phyloP scores from a whole-genome alignment of 208 protist genomes.

The Wallacemonas sp. region DNA sequence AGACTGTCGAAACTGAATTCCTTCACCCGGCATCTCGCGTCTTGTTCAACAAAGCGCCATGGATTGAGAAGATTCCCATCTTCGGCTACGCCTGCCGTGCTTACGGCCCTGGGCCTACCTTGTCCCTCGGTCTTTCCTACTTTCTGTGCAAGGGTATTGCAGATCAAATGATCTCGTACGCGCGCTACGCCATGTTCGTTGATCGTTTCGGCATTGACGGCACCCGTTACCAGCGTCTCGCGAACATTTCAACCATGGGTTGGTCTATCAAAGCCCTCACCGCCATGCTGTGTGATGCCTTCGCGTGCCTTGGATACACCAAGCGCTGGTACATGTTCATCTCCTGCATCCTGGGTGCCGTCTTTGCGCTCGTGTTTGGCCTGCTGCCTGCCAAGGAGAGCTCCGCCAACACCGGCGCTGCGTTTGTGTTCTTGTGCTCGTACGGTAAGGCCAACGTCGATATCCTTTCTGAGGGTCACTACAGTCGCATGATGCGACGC shows the following conservation, averaged over 20 bases:
- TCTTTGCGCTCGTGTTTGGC: conserved; percentile 43
- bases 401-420: conserved; percentile 32
- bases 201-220: conserved; percentile 35
- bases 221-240: conserved; percentile 55
- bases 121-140: conserved; percentile 42
- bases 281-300: conserved; percentile 60
- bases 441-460: conserved; percentile 71
- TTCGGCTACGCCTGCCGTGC: conserved; percentile 40
- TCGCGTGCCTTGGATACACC: conserved; percentile 66
- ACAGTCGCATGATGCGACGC: conserved; percentile 66
- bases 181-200: conserved; percentile 47
- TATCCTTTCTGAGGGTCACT: conserved; percentile 76
- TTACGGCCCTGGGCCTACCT: conserved; percentile 36
- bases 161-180: conserved; percentile 38
- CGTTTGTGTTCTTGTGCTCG: conserved; percentile 51
- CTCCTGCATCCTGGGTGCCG: conserved; percentile 43
- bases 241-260: conserved; percentile 34
- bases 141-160: conserved; percentile 60
- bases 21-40: conserved; percentile 36
- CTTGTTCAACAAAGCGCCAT: conserved; percentile 32
- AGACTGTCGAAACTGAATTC: conserved; percentile 21
- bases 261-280: conserved; percentile 71
- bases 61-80: conserved; percentile 35
- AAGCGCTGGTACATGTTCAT: conserved; percentile 72
- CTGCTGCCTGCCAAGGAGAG: conserved; percentile 37